Base-by-base conservation (phyloP, 208 protist genomes). In the Trypanosoma brucei region DNA sequence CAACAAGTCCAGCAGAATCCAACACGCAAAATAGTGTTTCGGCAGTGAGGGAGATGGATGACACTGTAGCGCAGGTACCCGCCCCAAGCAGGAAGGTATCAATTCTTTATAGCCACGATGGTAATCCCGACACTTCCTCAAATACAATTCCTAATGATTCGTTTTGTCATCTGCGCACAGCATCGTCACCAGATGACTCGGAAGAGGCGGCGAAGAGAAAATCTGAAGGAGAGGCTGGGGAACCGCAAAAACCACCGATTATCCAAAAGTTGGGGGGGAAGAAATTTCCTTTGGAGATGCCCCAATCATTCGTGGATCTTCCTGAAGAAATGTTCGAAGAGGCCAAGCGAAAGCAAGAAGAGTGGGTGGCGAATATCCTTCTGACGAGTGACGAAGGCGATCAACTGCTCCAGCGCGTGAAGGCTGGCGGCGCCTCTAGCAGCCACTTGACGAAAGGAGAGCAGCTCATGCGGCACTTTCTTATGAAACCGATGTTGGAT, bases 321-420 rank as follows among this genome's bases (percentile, higher is more conserved):
- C 3, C 45, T 14, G 30, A 9, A 14, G 61, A 67, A 34, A 31
- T 48, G 8, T 5, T 66, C 5, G n/a, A 7, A 9, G 38, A 68
- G 58, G 62, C 63, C 11, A 66, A 48, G 9, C n/a, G 40, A 22
- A 70, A 70, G 31, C 64, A 70, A 45, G 63, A 78, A 22, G 55
- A 59, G 50, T 91, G 81, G 84, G 80, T 88, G 30, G n/a, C 62
- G 31, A 84, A 84, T 55, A 82, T 93, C 33, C 85, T 93, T 71
- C 75, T 76, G 9, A 73, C 55, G 0, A 55, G 55, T 35, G 62
- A 65, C 3, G 57, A 75, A 9, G 61, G 49, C 14, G 44, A 11
- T 13, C 33, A 75, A 6, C 62, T 75, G 13, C 31, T 75, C 4
- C 37, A 68, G 34, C 68, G 68, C 35, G 39, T 59, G 0, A 22